Percentiles rank a stretch among this genome's conserved stretches.
Evolutionary conservation across 345 rosid species (phyloP).

Genomic region (Orychophragmus violaceus): DNA sequence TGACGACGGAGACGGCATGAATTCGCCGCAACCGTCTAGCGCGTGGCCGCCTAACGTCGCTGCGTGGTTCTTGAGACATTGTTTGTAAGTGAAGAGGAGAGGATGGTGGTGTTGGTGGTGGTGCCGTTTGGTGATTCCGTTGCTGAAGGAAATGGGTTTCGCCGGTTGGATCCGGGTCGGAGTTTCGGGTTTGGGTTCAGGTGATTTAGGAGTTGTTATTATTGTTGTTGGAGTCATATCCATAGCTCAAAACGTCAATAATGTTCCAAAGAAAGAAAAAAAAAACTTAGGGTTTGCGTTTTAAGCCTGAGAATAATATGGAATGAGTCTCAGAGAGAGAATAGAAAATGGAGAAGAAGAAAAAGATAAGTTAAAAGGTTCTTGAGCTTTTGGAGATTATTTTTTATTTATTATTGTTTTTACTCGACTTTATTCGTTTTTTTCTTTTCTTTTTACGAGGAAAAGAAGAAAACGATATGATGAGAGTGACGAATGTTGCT

Average conservation of each 20-base stretch:
- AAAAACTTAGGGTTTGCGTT: slow-evolving; percentile 11
- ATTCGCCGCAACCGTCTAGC: slow-evolving; percentile 82
- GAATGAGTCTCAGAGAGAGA: slow-evolving; percentile 9
- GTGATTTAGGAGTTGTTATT: slow-evolving; percentile 38
- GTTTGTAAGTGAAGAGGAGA: slow-evolving; percentile 43
- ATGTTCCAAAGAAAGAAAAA: background rate
- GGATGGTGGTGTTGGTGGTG: slow-evolving; percentile 25
- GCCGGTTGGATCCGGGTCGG: slow-evolving; percentile 56
- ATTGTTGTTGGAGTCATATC: slow-evolving; percentile 26
- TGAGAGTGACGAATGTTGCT: slow-evolving; percentile 24
- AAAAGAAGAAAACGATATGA: slow-evolving; percentile 23
- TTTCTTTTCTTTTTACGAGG: background rate
- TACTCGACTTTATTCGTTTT: background rate
- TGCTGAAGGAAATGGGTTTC: slow-evolving; percentile 57
- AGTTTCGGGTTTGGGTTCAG: slow-evolving; percentile 55
- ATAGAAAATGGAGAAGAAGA: slow-evolving; percentile 16
- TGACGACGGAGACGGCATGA: slow-evolving; percentile 67
- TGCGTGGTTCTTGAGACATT: slow-evolving; percentile 82
- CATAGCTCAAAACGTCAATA: slow-evolving; percentile 50
- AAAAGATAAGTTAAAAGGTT: slow-evolving; percentile 22
- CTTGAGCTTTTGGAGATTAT: slow-evolving; percentile 22
- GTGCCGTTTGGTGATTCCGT: slow-evolving; percentile 74
- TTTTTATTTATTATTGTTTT: background rate
- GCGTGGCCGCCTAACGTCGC: slow-evolving; percentile 69
- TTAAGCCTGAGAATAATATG: background rate